These are phyloP conservation scores for Clavispora asparagi DNA, from an alignment of 805 yeast genomes.

Conservation along the genomic window DNA sequence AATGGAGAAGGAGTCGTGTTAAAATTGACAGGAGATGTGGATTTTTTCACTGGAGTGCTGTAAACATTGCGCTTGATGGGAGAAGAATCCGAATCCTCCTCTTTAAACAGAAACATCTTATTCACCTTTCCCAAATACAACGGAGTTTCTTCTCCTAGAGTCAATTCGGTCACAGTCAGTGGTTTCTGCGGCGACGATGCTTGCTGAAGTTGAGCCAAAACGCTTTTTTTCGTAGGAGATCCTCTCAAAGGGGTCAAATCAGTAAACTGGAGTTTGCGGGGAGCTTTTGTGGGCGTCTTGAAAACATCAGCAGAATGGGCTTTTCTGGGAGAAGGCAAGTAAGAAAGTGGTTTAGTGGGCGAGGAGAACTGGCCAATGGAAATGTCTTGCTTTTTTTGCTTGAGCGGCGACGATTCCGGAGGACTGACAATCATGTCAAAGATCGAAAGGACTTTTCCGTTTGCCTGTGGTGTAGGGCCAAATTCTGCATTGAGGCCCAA, in stretches of 20 bases:
- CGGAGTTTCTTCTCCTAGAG: slow-evolving; percentile 7
- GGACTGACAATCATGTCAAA: slow-evolving; percentile 53
- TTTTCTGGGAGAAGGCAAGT: neutral
- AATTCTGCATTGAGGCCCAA: slow-evolving; percentile 34
- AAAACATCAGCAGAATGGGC: slow-evolving; percentile 10
- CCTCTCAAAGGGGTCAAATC: slow-evolving; percentile 12
- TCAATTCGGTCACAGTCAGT: neutral
- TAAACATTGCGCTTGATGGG: neutral
- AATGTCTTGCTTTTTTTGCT: slow-evolving; percentile 1
- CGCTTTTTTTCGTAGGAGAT: neutral
- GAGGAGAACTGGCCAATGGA: neutral
- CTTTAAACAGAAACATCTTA: slow-evolving; percentile 10
- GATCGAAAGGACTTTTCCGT: slow-evolving; percentile 70
- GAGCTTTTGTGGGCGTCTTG: slow-evolving; percentile 33
- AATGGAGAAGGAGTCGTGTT: slow-evolving; percentile 46
- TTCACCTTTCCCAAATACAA: slow-evolving; percentile 12
- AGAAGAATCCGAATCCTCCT: neutral
- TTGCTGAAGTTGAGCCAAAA: slow-evolving; percentile 7
- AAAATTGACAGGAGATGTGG: slow-evolving; percentile 13
- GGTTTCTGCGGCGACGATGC: slow-evolving; percentile 6
- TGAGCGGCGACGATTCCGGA: slow-evolving; percentile 40
- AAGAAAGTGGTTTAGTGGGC: neutral
- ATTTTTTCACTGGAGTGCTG: slow-evolving; percentile 1
- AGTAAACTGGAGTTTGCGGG: slow-evolving; percentile 9
- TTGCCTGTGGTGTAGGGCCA: slow-evolving; percentile 86